Percentiles rank a stretch among this genome's conserved stretches.
Evolutionary conservation across 495 filamentous ascomycete species (phyloP).

Genomic region (Penicillium mononematosum): DNA sequence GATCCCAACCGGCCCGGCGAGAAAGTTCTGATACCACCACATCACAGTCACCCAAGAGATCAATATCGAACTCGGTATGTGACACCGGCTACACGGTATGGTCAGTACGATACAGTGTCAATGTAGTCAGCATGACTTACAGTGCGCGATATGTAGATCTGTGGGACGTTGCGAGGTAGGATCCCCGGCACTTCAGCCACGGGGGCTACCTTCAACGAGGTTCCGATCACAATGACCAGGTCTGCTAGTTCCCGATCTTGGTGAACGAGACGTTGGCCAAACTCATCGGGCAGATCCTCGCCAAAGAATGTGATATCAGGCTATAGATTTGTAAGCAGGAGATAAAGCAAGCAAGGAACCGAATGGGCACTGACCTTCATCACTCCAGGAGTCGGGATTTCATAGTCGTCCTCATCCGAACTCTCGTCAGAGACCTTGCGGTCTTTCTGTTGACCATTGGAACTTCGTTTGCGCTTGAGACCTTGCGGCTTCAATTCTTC

Average conservation of each 20-base stretch:
- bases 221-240: conserved; percentile 95
- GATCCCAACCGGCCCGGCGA: conserved; percentile 78
- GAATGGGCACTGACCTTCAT: conserved; percentile 66
- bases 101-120: conserved; percentile 14
- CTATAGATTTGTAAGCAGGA: conserved; percentile 26
- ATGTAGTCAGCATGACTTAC: conserved; percentile 39
- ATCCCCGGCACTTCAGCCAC: conserved; percentile 87
- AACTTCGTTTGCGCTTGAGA: conserved; percentile 75
- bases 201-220: conserved; percentile 92
- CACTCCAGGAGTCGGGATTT: conserved; percentile 72
- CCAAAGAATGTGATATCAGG: conserved; percentile 97
- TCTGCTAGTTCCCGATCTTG: conserved; percentile 80
- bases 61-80: conserved; percentile 93
- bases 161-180: conserved; percentile 74
- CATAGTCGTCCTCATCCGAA: conserved; percentile 70
- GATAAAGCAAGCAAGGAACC: background rate
- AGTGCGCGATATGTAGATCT: conserved; percentile 90
- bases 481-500: conserved; percentile 43
- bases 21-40: conserved; percentile 87
- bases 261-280: conserved; percentile 74
- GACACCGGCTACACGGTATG: conserved; percentile 58
- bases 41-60: conserved; percentile 91
- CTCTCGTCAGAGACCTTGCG: conserved; percentile 58
- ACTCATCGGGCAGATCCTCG: conserved; percentile 71
- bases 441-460: conserved; percentile 54